A percentile compares a stretch with the other conserved stretches of the same genome.
These are phyloP conservation scores for Carex pumila DNA, from an alignment of 176 grass and related monocot genomes.

Conservation along the genomic window DNA sequence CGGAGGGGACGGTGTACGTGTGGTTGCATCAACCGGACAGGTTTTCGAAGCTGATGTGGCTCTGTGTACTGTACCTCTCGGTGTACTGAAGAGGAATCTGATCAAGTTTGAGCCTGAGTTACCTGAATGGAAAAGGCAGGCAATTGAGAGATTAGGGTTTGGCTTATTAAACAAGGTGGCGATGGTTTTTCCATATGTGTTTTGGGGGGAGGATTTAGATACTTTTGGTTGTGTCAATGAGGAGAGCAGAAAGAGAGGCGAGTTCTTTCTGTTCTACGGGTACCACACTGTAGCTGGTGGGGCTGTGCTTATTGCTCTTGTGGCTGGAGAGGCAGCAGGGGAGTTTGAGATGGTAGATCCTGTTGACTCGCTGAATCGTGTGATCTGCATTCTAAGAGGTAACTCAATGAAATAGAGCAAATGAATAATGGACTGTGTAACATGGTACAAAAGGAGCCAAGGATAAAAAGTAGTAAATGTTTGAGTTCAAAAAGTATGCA, in stretches of 20 bases:
- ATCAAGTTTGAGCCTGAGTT: conserved; percentile 65
- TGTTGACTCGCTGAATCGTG: conserved; percentile 53
- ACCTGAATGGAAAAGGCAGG: conserved; percentile 53
- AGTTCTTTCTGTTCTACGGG: conserved; percentile 91
- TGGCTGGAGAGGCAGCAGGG: conserved; percentile 81
- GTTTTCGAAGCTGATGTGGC: conserved; percentile 77
- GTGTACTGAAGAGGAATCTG: conserved; percentile 57
- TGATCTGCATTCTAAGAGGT: conserved; percentile 83
- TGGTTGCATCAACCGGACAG: conserved; percentile 54
- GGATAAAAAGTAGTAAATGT: background rate
- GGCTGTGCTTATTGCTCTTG: conserved; percentile 70
- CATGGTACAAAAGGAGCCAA: background rate
- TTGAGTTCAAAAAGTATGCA: background rate
- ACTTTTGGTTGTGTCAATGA: conserved; percentile 87
- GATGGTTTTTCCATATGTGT: conserved; percentile 82
- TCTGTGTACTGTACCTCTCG: conserved; percentile 81
- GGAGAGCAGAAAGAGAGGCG: conserved; percentile 68
- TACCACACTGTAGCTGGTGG: conserved; percentile 94
- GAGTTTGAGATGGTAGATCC: conserved; percentile 81
- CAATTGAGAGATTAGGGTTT: conserved; percentile 68
- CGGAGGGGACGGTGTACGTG: conserved; percentile 40
- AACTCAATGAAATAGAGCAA: conserved; percentile 7
- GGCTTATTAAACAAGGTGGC: conserved; percentile 90
- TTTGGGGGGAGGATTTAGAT: conserved; percentile 89
- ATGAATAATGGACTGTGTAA: background rate